phyloP scores from a whole-genome alignment of 2,329 filamentous ascomycete genomes.

The Sporothrix globosa region DNA sequence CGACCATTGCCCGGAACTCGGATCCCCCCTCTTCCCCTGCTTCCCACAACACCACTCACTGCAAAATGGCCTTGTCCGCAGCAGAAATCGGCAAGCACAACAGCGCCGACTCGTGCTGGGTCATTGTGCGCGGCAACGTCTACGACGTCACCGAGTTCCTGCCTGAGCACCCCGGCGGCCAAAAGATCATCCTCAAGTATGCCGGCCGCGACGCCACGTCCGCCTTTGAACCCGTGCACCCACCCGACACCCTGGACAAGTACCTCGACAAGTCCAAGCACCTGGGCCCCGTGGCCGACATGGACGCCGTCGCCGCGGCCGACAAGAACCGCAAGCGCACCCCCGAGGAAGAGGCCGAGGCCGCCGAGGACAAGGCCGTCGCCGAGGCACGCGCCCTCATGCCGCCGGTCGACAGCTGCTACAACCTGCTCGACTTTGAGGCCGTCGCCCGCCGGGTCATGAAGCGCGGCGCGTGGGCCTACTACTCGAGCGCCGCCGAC shows the following conservation, averaged over 20 bases:
- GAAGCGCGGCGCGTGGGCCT: constrained; percentile 97
- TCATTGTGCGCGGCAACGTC: constrained; percentile 41
- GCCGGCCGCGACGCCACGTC: constrained; percentile 93
- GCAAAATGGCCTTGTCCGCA: constrained; percentile 39
- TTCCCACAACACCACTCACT: not conserved
- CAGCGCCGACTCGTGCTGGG: constrained; percentile 45
- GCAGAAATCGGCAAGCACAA: constrained; percentile 45
- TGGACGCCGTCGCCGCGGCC: constrained; percentile 69
- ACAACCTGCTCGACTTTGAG: constrained; percentile 95
- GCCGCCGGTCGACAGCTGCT: constrained; percentile 83
- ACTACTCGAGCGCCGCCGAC: constrained; percentile 92
- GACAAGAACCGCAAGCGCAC: constrained; percentile 46
- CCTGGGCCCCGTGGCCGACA: constrained; percentile 86
- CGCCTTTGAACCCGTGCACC: constrained; percentile 86
- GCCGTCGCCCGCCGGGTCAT: constrained; percentile 85
- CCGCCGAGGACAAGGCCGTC: constrained; percentile 63
- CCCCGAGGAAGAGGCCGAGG: constrained; percentile 62
- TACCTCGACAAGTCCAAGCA: constrained; percentile 86
- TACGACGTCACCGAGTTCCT: constrained; percentile 48
- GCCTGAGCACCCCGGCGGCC: constrained; percentile 81
- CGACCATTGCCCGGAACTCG: not conserved
- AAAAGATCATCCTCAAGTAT: constrained; percentile 95
- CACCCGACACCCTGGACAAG: constrained; percentile 83
- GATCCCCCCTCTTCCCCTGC: not conserved
- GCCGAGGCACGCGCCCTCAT: constrained; percentile 74